Evolutionary conservation across 495 filamentous ascomycete genomes (phyloP).

Genomic region (Lepraria neglecta): DNA sequence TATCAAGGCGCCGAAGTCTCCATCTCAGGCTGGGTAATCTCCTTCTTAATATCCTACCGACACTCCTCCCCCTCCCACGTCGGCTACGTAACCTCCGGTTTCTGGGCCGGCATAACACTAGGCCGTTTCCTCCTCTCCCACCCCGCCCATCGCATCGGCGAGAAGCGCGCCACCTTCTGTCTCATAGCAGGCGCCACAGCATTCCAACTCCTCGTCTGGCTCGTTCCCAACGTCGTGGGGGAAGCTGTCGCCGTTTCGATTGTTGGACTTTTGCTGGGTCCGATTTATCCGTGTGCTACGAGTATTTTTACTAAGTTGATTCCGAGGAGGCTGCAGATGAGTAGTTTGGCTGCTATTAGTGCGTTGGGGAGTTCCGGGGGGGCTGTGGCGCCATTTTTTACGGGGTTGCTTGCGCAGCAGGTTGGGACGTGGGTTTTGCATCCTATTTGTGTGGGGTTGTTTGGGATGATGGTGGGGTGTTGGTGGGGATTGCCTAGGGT

Average conservation of each 20-base stretch:
- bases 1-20: constrained; percentile 77
- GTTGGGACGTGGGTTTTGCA: constrained; percentile 70
- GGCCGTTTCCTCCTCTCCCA: constrained; percentile 64
- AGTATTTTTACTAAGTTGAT: constrained; percentile 59
- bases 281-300: constrained; percentile 67
- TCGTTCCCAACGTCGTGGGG: constrained; percentile 63
- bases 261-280: constrained; percentile 72
- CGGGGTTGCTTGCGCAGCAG: constrained; percentile 61
- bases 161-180: constrained; percentile 57
- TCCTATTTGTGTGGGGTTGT: constrained; percentile 61
- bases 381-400: constrained; percentile 67
- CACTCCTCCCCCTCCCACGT: constrained; percentile 58
- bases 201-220: constrained; percentile 69
- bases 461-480: constrained; percentile 60
- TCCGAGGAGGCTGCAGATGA: constrained; percentile 56
- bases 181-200: constrained; percentile 53
- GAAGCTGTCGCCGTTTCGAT: constrained; percentile 64
- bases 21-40: constrained; percentile 76
- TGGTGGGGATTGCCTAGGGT: constrained; percentile 55
- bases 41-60: constrained; percentile 66
- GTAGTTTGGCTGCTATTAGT: constrained; percentile 61
- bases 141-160: constrained; percentile 57
- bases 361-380: constrained; percentile 70
- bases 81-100: constrained; percentile 76
- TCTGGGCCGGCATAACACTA: constrained; percentile 69